Conservation (phyloP, 1,284 basidiomycete species). For the Acaromyces ingoldii region DNA sequence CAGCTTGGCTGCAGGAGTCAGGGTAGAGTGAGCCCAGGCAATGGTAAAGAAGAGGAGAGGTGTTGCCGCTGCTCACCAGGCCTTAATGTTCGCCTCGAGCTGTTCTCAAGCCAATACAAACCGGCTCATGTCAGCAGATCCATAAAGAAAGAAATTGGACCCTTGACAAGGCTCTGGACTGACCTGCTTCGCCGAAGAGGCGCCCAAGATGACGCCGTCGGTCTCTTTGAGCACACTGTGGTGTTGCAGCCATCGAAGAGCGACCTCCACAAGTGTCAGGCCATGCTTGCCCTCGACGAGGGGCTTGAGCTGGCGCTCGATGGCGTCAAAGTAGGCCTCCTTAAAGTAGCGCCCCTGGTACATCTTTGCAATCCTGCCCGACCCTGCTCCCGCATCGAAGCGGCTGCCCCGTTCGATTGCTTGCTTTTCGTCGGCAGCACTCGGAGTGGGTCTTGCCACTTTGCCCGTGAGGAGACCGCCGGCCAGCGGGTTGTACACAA, state of each 20-base stretch:
- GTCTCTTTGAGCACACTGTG: conserved; percentile 22
- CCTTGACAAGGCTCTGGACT: too few species aligned
- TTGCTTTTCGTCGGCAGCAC: conserved; percentile 11
- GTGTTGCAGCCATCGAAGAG: conserved; percentile 33
- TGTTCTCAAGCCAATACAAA: too few species aligned
- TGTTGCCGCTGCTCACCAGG: too few species aligned
- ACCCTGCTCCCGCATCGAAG: conserved; percentile 23
- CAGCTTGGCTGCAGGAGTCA: conserved; percentile 13
- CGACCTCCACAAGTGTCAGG: conserved; percentile 20
- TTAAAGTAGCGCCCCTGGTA: conserved; percentile 32
- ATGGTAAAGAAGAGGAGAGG: too few species aligned
- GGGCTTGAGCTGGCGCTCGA: conserved; percentile 41
- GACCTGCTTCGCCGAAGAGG: conserved; percentile 21
- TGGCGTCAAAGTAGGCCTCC: conserved; percentile 31
- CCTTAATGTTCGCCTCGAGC: too few species aligned
- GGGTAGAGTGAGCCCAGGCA: conserved; percentile 21
- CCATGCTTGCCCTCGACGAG: conserved; percentile 26
- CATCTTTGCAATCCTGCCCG: conserved; percentile 28
- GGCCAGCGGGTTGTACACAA: conserved; percentile 52
- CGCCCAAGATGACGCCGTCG: conserved; percentile 28
- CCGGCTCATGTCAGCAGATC: too few species aligned
- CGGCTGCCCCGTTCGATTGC: conserved; percentile 16
- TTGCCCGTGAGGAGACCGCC: conserved; percentile 30
- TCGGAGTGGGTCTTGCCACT: too few species aligned
- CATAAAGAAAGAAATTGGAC: too few species aligned